Conservation (phyloP, 2,329 filamentous ascomycete species). For the Talaromyces sp. region DNA sequence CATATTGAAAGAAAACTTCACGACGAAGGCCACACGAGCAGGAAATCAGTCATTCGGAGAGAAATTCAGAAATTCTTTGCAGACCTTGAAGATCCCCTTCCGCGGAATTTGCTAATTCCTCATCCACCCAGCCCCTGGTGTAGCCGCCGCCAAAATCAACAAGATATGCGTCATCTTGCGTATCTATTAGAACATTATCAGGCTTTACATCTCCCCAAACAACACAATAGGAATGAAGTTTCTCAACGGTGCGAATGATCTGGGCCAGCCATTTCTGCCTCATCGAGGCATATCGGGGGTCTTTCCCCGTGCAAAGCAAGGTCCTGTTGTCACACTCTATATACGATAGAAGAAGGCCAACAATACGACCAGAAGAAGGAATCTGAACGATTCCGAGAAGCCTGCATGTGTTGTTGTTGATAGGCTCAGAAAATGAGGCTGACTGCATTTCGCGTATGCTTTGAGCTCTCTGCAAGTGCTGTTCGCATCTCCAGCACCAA, state of each 20-base stretch:
- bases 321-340: neutral
- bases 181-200: neutral
- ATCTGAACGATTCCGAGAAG: neutral
- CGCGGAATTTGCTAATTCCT: neutral
- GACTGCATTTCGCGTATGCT: conserved; percentile 15
- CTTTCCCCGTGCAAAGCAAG: neutral
- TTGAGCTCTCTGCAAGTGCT: conserved; percentile 15
- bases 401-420: too few species aligned
- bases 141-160: too few species aligned
- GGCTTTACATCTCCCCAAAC: neutral
- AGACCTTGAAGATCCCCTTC: neutral
- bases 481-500: conserved; percentile 15
- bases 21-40: neutral
- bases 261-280: conserved; percentile 1
- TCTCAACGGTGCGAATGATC: neutral
- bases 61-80: neutral
- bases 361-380: neutral
- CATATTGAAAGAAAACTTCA: too few species aligned
- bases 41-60: neutral
- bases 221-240: neutral
- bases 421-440: neutral
- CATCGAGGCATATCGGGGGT: neutral
- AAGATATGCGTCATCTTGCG: neutral
- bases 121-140: too few species aligned
- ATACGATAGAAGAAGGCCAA: neutral